Percentiles rank a stretch among this genome's conserved stretches.
Evolutionary conservation across 768 basidiomycete genomes (phyloP).

Genomic region (Ramaria sp.): DNA sequence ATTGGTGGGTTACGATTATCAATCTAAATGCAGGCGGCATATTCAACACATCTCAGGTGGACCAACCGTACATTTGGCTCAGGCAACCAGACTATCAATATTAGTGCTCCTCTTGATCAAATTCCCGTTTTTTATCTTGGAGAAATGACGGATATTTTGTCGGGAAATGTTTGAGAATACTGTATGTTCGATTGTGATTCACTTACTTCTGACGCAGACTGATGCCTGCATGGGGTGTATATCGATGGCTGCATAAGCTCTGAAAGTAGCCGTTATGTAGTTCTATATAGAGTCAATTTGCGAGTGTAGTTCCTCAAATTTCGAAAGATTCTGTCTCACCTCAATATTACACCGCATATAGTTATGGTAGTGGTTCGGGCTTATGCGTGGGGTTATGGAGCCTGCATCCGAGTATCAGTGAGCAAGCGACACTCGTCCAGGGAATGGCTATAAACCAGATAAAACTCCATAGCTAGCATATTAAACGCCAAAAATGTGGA

Average conservation of each 20-base stretch:
- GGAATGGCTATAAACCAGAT: no score
- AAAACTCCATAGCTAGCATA: no score
- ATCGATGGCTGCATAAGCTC: not conserved
- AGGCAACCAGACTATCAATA: conserved; percentile 20
- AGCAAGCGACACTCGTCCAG: no score
- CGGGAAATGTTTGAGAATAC: conserved; percentile 13
- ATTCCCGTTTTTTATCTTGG: conserved; percentile 28
- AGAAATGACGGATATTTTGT: conserved; percentile 20
- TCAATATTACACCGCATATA: no score
- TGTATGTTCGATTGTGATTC: not conserved
- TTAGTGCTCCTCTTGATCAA: conserved; percentile 22
- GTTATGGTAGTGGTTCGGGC: no score
- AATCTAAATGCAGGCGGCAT: not conserved
- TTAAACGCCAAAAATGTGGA: no score
- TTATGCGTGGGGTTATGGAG: no score
- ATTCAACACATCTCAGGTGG: conserved; percentile 19
- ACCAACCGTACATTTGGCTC: conserved; percentile 20
- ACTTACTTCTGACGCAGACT: not conserved
- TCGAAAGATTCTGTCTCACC: no score
- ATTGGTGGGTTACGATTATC: conserved; percentile 18
- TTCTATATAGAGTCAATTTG: no score
- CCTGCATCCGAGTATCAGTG: no score
- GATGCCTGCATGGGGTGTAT: not conserved
- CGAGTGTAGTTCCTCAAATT: no score
- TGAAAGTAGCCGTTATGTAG: no score